These are phyloP conservation scores for Fraxinus nigra DNA, from an alignment of 305 asterid genomes.

Conservation along the genomic window DNA sequence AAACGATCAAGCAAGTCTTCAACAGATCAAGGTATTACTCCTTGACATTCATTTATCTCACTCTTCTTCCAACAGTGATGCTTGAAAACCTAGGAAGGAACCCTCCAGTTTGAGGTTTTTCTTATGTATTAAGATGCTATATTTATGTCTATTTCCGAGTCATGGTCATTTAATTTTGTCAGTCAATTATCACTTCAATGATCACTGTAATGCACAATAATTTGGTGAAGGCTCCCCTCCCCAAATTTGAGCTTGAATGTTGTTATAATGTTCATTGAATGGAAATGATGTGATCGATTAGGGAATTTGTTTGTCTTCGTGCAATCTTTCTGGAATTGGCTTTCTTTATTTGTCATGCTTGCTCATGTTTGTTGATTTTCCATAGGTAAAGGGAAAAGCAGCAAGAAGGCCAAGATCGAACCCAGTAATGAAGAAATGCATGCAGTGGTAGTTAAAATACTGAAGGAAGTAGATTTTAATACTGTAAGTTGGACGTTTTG, in stretches of 20 bases:
- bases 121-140: not conserved
- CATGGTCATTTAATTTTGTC: not conserved
- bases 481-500: constrained; percentile 17
- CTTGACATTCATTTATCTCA: not conserved
- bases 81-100: not conserved
- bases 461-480: constrained; percentile 26
- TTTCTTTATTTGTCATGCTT: not conserved
- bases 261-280: not conserved
- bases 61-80: not conserved
- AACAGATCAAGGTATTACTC: constrained; percentile 53
- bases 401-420: constrained; percentile 22
- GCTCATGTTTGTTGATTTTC: not conserved
- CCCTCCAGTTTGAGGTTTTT: not conserved
- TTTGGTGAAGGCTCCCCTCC: not conserved
- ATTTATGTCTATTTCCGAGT: not conserved
- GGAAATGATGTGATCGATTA: not conserved
- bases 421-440: constrained; percentile 27
- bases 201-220: not conserved
- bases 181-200: not conserved
- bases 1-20: constrained; percentile 49
- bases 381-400: constrained; percentile 20
- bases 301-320: not conserved
- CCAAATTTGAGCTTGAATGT: not conserved
- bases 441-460: constrained; percentile 19
- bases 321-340: not conserved